phyloP scores from a whole-genome alignment of 73 alveolate genomes.

The Paramecium primaurelia region DNA sequence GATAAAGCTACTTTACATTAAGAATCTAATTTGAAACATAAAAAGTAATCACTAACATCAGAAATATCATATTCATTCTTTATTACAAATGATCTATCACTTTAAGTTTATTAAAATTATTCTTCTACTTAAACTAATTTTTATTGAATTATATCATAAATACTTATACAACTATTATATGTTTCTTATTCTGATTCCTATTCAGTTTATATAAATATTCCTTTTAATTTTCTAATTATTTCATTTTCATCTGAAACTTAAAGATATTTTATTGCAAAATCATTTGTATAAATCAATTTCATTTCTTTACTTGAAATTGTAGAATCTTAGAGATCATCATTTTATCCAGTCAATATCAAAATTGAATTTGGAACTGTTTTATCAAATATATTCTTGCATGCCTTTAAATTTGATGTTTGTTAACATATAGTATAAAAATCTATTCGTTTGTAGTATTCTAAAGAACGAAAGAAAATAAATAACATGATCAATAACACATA shows the following conservation, averaged over 20 bases:
- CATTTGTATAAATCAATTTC: constrained; percentile 15
- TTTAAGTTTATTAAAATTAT: neutral
- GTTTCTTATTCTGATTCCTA: neutral
- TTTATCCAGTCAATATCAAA: neutral
- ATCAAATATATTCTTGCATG: constrained; percentile 46
- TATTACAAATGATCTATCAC: neutral
- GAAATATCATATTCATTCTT: constrained; percentile 24
- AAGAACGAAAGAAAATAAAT: neutral
- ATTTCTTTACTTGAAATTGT: neutral
- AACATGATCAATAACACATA: neutral
- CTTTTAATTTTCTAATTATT: neutral
- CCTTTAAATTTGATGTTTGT: constrained; percentile 13
- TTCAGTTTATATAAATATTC: neutral
- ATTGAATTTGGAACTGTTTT: constrained; percentile 49
- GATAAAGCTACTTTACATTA: neutral
- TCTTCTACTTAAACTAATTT: neutral
- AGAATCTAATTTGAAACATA: constrained; percentile 19
- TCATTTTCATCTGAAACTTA: neutral
- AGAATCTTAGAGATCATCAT: neutral
- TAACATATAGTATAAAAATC: neutral
- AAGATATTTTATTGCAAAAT: constrained; percentile 26
- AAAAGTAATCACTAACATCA: neutral
- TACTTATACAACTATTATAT: neutral
- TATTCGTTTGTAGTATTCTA: neutral
- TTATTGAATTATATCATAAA: neutral